Percentiles rank a stretch among this genome's conserved stretches.
phyloP scores from a whole-genome alignment of 306 rosid genomes.

The Cicer pinnatifidum region DNA sequence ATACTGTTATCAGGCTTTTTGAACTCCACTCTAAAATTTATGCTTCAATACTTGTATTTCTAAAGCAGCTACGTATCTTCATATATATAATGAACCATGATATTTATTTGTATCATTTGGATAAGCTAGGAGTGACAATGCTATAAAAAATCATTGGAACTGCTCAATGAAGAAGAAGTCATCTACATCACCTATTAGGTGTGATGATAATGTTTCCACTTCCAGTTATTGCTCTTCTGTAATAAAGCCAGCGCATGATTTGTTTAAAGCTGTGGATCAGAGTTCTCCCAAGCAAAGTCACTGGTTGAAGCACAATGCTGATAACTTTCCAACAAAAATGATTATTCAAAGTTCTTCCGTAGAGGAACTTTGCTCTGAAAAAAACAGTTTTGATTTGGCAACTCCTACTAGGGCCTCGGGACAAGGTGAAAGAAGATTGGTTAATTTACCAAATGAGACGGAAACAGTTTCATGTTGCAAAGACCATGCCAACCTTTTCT shows the following conservation, averaged over 20 bases:
- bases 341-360: slow-evolving; percentile 39
- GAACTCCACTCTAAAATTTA: not conserved
- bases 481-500: slow-evolving; percentile 22
- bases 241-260: slow-evolving; percentile 19
- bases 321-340: slow-evolving; percentile 46
- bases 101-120: slow-evolving; percentile 27
- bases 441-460: slow-evolving; percentile 4
- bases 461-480: not conserved
- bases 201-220: slow-evolving; percentile 36
- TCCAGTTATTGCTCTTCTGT: slow-evolving; percentile 29
- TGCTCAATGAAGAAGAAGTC: slow-evolving; percentile 59
- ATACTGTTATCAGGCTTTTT: slow-evolving; percentile 1
- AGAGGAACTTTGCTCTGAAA: slow-evolving; percentile 10
- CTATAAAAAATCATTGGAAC: slow-evolving; percentile 74
- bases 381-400: not conserved
- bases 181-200: slow-evolving; percentile 45
- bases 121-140: slow-evolving; percentile 64
- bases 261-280: slow-evolving; percentile 34
- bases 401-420: slow-evolving; percentile 13
- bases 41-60: not conserved
- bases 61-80: not conserved
- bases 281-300: slow-evolving; percentile 41
- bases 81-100: slow-evolving; percentile 3
- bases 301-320: slow-evolving; percentile 30
- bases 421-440: not conserved